Evolutionary conservation across 2,329 filamentous ascomycete genomes (phyloP), one percentile per base, ranked within the genome.

Genomic region (Alternaria gansuensis): DNA sequence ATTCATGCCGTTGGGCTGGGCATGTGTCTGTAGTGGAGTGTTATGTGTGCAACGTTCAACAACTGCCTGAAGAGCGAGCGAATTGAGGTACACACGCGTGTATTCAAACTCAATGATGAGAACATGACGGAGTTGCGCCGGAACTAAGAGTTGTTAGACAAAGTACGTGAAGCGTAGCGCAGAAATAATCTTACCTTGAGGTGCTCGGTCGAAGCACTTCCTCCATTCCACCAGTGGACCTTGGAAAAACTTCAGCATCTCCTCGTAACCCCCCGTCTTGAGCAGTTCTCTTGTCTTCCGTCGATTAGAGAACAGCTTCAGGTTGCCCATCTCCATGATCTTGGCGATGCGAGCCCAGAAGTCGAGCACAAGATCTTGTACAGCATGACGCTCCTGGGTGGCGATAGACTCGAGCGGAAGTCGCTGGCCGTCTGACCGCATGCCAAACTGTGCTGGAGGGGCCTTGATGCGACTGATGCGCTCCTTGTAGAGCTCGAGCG

Each of bases 81-180:
- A 97, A 76, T 98, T 97, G 80, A 97, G 86, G 74, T 98, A 98
- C 50, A 97, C 90, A 70, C 94, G 87, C 26, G 94, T 92, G 74
- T 97, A 97, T 72, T 98, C 92, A 72, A 95, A 97, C 80, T 99
- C 95, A 65, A 98, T 97, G 7, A 88, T 90, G 29, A 99, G 82
- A 58, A 98, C 93, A 74, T 93, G 88, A 44, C 84, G 82, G 79
- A 89, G 86, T 56, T 85, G 80, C 14, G 82, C 80, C 1, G 84
- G 81, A 29, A 88, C 85, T 83, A 65, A 55, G 14, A 26, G 40
- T 5, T 37, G 55, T 77, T 66, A 78, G 29, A 46, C 13, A 53
- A 31, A n/a, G 37, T 29, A 46, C 14, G 14, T 11, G 14, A 11
- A 11, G 31, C 10, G 7, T 1, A 14, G 17, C 17, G 3, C 23